These are phyloP conservation scores for Haplosporangium sp. DNA, from an alignment of 371 early-diverging fungal genomes.

Conservation along the genomic window DNA sequence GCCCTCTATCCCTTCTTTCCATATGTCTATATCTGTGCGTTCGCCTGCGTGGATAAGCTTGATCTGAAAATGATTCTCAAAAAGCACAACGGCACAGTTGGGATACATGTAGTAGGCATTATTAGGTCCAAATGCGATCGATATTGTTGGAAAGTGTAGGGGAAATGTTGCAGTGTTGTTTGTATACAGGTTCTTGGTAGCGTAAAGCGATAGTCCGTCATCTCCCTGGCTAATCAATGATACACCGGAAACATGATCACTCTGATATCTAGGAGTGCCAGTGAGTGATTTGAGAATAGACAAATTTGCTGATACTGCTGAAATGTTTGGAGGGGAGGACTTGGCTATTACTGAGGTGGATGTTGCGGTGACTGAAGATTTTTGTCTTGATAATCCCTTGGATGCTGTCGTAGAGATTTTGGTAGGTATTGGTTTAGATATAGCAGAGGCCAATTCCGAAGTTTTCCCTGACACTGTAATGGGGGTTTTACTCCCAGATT, in stretches of 20 bases:
- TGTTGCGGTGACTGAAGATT: not conserved
- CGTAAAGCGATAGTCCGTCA: conserved; percentile 35
- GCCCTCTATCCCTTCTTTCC: conserved; percentile 61
- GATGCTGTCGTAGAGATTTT: conserved; percentile 5
- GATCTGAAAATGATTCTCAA: conserved; percentile 66
- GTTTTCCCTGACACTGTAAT: not conserved
- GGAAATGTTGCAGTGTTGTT: conserved; percentile 56
- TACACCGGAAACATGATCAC: conserved; percentile 2
- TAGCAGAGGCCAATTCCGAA: not conserved
- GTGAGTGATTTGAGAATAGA: conserved; percentile 18
- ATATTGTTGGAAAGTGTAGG: conserved; percentile 68
- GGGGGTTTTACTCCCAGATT: not conserved
- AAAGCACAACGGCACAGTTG: conserved; percentile 67
- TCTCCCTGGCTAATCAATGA: conserved; percentile 18
- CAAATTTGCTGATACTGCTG: conserved; percentile 28
- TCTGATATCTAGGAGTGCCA: conserved; percentile 21
- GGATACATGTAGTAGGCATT: conserved; percentile 65
- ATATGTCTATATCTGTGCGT: conserved; percentile 60
- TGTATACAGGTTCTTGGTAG: conserved; percentile 42
- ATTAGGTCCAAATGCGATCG: conserved; percentile 65
- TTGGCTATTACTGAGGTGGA: not conserved
- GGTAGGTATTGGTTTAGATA: conserved; percentile 1
- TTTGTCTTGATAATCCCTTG: conserved; percentile 3
- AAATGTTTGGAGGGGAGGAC: conserved; percentile 4
- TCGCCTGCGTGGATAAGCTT: conserved; percentile 62